Conservation (phyloP, 345 rosid species). For the Boechera retrofracta region DNA sequence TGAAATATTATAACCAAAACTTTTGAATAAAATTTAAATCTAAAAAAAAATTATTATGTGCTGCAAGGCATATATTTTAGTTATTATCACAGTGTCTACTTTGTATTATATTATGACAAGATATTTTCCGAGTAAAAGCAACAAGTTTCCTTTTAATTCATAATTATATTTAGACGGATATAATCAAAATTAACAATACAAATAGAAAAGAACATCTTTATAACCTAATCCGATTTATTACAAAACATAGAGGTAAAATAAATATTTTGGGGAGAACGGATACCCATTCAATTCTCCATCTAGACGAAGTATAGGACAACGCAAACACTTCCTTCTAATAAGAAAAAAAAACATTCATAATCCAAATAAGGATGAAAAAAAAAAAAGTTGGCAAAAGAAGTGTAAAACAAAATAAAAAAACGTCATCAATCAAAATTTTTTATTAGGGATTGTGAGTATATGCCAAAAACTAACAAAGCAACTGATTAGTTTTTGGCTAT, state of each 20-base stretch:
- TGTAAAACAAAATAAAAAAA: not conserved
- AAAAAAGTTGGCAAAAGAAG: conserved; percentile 6
- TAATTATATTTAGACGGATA: conserved; percentile 5
- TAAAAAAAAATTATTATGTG: too few species aligned
- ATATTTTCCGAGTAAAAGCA: not conserved
- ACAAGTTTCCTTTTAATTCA: not conserved
- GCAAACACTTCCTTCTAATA: not conserved
- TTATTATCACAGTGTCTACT: not conserved
- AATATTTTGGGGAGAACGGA: not conserved
- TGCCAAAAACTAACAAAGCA: conserved; percentile 35
- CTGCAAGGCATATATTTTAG: too few species aligned
- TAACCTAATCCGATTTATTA: not conserved
- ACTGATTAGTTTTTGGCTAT: conserved; percentile 9
- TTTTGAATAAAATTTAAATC: too few species aligned
- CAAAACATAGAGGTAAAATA: not conserved
- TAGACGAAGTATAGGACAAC: conserved; percentile 17
- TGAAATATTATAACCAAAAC: too few species aligned
- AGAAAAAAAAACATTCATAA: not conserved
- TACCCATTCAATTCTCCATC: not conserved
- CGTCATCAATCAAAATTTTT: not conserved
- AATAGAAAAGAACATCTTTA: not conserved
- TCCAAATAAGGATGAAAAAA: not conserved
- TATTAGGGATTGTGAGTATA: conserved; percentile 25
- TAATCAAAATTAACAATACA: not conserved
- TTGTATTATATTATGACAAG: not conserved